Percentiles rank a stretch among this genome's conserved stretches.
phyloP scores from a whole-genome alignment of 75 land plant genomes.

The Pinus taeda region DNA sequence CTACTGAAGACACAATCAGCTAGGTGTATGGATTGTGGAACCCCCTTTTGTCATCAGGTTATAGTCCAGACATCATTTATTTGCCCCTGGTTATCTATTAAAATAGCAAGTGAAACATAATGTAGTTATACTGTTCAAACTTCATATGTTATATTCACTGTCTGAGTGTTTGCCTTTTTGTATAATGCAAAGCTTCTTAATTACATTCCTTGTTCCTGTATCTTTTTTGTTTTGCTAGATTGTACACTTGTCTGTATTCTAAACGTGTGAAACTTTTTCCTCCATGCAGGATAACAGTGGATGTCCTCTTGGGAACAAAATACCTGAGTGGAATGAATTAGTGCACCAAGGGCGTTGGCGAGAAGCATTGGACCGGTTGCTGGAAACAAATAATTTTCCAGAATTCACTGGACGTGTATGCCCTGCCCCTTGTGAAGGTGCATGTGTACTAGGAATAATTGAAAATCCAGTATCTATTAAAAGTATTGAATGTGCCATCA shows the following conservation, averaged over 20 bases:
- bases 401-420: slow-evolving; percentile 99
- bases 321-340: slow-evolving; percentile 97
- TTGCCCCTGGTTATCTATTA: background rate
- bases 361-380: slow-evolving; percentile 89
- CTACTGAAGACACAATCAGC: slow-evolving; percentile 95
- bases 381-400: slow-evolving; percentile 99
- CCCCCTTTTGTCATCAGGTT: slow-evolving; percentile 99
- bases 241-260: background rate
- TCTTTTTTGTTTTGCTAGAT: background rate
- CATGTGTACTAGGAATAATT: slow-evolving; percentile 97
- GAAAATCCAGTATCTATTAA: slow-evolving; percentile 98
- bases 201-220: too few species aligned
- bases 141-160: too few species aligned
- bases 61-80: background rate
- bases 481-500: slow-evolving; percentile 94
- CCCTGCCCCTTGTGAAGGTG: slow-evolving; percentile 99
- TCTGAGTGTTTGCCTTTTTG: too few species aligned
- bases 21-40: slow-evolving; percentile 99
- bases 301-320: slow-evolving; percentile 98
- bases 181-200: too few species aligned
- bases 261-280: background rate
- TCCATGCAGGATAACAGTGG: slow-evolving; percentile 83
- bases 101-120: background rate
- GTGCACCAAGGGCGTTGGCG: slow-evolving; percentile 96
- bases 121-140: too few species aligned